phyloP scores from a whole-genome alignment of 176 grass and related monocot genomes.

The Tuctoria greenei region DNA sequence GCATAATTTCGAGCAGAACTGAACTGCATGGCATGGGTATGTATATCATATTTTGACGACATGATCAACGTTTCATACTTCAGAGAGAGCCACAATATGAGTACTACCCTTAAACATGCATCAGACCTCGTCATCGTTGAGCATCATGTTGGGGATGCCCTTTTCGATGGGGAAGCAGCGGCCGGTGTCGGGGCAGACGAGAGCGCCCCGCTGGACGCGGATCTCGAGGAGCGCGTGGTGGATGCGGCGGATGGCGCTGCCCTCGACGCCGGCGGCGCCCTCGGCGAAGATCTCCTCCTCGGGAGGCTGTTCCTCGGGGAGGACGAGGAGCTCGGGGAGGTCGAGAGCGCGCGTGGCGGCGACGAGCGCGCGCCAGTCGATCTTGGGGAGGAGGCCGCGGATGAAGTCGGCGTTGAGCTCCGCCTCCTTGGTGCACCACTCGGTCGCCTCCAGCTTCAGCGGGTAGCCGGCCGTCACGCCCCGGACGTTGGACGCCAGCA shows the following conservation, averaged over 20 bases:
- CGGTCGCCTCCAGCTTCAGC: conserved; percentile 61
- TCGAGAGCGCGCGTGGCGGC: conserved; percentile 52
- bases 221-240: conserved; percentile 91
- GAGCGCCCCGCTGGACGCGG: conserved; percentile 74
- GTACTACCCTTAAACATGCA: too few species aligned
- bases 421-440: conserved; percentile 78
- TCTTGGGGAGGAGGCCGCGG: conserved; percentile 77
- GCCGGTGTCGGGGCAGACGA: conserved; percentile 78
- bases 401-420: conserved; percentile 96
- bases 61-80: conserved; percentile 14
- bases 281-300: conserved; percentile 67
- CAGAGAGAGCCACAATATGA: conserved; percentile 31
- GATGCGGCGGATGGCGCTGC: conserved; percentile 67
- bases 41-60: conserved; percentile 4
- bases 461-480: conserved; percentile 74
- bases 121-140: conserved; percentile 89
- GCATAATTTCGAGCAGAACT: background rate
- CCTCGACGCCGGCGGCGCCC: conserved; percentile 52
- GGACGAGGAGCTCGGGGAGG: conserved; percentile 57
- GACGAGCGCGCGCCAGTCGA: conserved; percentile 82
- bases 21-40: background rate
- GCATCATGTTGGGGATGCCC: conserved; percentile 99
- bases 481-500: conserved; percentile 73
- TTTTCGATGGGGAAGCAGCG: conserved; percentile 81
- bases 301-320: conserved; percentile 42